Conservation (phyloP, 1,139 yeast genomes). For the Geotrichum siamense region DNA sequence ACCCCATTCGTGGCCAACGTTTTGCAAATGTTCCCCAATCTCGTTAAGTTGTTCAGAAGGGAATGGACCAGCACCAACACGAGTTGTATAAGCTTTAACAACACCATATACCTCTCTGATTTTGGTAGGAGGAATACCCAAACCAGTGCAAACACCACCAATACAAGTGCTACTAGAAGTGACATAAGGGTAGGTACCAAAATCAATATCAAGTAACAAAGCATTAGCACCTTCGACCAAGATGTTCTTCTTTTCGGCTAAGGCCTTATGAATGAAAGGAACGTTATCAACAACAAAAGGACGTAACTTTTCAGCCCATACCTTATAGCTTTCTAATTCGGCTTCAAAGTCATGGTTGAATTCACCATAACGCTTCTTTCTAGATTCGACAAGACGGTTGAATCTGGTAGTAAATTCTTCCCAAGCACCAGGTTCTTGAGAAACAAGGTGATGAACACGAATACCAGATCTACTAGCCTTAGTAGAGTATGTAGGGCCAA, state of each 20-base stretch:
- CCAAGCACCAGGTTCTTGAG: conserved; percentile 89
- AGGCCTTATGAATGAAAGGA: conserved; percentile 79
- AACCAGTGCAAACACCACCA: conserved; percentile 97
- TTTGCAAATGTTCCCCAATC: conserved; percentile 79
- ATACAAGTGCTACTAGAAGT: conserved; percentile 94
- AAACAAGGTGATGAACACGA: conserved; percentile 91
- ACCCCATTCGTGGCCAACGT: conserved; percentile 92
- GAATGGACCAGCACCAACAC: conserved; percentile 99
- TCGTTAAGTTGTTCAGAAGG: conserved; percentile 93
- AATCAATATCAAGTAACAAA: conserved; percentile 92
- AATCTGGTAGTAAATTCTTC: conserved; percentile 76
- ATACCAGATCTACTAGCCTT: conserved; percentile 96
- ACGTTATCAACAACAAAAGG: conserved; percentile 95
- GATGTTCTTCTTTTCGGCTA: conserved; percentile 71
- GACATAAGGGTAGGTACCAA: conserved; percentile 97
- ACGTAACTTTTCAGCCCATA: conserved; percentile 62
- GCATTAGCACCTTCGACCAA: conserved; percentile 98
- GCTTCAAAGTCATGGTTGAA: conserved; percentile 81
- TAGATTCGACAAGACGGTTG: conserved; percentile 67
- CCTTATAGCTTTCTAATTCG: conserved; percentile 70
- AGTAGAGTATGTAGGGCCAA: conserved; percentile 96
- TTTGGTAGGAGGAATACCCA: conserved; percentile 85
- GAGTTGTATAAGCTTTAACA: conserved; percentile 95
- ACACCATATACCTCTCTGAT: conserved; percentile 86
- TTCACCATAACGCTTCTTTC: conserved; percentile 86